A percentile compares a stretch with the other conserved stretches of the same genome.
phyloP scores from a whole-genome alignment of 495 filamentous ascomycete genomes.

The Penicillium angulare region DNA sequence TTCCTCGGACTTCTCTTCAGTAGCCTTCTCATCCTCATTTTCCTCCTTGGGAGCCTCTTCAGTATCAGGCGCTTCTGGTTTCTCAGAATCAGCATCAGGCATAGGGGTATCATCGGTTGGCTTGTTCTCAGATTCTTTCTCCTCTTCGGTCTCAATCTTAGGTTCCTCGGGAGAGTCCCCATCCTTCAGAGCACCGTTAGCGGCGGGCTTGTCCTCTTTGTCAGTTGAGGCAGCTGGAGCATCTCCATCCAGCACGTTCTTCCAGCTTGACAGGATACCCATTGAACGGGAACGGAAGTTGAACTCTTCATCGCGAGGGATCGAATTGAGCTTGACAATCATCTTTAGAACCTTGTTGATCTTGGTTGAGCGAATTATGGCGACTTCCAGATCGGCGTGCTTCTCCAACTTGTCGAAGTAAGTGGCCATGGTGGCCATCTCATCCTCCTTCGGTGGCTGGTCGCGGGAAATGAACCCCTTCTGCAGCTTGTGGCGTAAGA shows the following conservation, averaged over 20 bases:
- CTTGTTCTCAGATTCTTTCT: slow-evolving; percentile 43
- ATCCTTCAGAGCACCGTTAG: slow-evolving; percentile 54
- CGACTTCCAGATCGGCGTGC: slow-evolving; percentile 75
- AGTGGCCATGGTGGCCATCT: slow-evolving; percentile 80
- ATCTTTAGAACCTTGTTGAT: slow-evolving; percentile 93
- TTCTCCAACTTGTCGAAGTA: slow-evolving; percentile 78
- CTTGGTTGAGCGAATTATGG: slow-evolving; percentile 81
- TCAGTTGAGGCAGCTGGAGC: slow-evolving; percentile 38
- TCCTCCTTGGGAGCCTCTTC: slow-evolving; percentile 9
- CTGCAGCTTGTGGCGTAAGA: slow-evolving; percentile 85
- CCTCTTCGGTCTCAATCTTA: slow-evolving; percentile 43
- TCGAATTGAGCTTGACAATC: slow-evolving; percentile 76
- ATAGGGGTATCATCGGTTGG: slow-evolving; percentile 46
- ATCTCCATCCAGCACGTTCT: slow-evolving; percentile 66
- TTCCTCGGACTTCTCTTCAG: slow-evolving; percentile 13
- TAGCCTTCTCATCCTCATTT: too few relatives aligned
- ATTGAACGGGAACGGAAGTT: slow-evolving; percentile 78
- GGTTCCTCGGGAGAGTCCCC: slow-evolving; percentile 39
- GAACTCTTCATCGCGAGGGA: slow-evolving; percentile 82
- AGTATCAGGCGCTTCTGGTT: slow-evolving; percentile 11
- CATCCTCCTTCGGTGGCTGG: slow-evolving; percentile 77
- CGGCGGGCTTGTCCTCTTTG: slow-evolving; percentile 43
- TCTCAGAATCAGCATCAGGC: slow-evolving; percentile 30
- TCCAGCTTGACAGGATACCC: slow-evolving; percentile 76
- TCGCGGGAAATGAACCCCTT: slow-evolving; percentile 85